Evolutionary conservation across 805 yeast species (phyloP).

Genomic region (Cyberlindnera meyerae): DNA sequence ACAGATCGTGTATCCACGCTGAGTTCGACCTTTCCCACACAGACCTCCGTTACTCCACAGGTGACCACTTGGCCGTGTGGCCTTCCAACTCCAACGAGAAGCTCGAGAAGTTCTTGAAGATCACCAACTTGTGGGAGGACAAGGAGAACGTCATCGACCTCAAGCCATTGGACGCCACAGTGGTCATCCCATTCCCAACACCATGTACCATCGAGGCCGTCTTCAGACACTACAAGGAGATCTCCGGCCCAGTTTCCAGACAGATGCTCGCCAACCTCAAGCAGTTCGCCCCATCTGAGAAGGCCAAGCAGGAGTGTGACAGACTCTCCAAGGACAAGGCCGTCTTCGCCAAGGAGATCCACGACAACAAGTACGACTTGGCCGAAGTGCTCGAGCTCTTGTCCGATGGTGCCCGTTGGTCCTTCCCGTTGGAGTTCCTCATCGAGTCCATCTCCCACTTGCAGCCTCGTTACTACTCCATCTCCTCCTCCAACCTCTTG

Average conservation of each 20-base stretch:
- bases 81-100: slow-evolving; percentile 82
- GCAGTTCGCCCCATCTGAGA: slow-evolving; percentile 74
- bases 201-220: slow-evolving; percentile 90
- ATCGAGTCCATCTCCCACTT: slow-evolving; percentile 76
- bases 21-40: slow-evolving; percentile 79
- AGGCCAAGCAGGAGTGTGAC: slow-evolving; percentile 35
- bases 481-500: slow-evolving; percentile 79
- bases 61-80: slow-evolving; percentile 95
- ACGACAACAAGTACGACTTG: slow-evolving; percentile 57
- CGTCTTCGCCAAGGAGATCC: slow-evolving; percentile 60
- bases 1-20: slow-evolving; percentile 82
- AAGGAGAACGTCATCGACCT: slow-evolving; percentile 55
- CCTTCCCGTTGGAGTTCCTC: slow-evolving; percentile 78
- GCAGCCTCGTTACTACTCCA: slow-evolving; percentile 94
- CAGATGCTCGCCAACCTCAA: slow-evolving; percentile 70
- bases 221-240: slow-evolving; percentile 82
- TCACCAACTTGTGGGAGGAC: slow-evolving; percentile 54
- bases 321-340: slow-evolving; percentile 63
- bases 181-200: slow-evolving; percentile 57
- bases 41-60: slow-evolving; percentile 81
- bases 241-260: slow-evolving; percentile 90
- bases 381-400: slow-evolving; percentile 66
- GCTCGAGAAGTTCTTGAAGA: slow-evolving; percentile 57
- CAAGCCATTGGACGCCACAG: slow-evolving; percentile 66
- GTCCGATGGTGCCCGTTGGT: slow-evolving; percentile 69